Base-by-base conservation (phyloP, 306 rosid genomes). In the Lagenaria siceraria region DNA sequence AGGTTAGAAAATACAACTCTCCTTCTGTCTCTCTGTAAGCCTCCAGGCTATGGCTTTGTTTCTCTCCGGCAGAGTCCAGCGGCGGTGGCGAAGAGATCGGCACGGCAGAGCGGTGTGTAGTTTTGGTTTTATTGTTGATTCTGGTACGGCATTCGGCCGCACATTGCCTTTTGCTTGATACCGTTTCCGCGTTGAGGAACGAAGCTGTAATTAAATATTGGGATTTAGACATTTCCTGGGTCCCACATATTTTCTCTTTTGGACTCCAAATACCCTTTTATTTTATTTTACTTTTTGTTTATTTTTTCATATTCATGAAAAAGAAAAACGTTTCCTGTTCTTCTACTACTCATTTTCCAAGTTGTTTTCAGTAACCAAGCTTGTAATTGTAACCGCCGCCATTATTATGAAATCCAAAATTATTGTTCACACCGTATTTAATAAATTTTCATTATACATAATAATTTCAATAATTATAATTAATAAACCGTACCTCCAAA, bases 81-180 rank as follows among this genome's bases (percentile, higher is more conserved):
- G 70, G 25, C 7, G 33, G 35, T 21, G n/a, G 18, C 8, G 40
- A 25, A 71, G 58, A 49, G 76, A 71, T 71, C 76, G 42, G 76
- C 22, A 4, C 9, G 58, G 76, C 14, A 46, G 40, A 46, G 58
- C 56, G 58, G 76, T 24, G 40, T 25, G 36, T 71, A 2, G 58
- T 25, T 48, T 71, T 46, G 58, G 76, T 71, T 43, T 24, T 22
- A 48, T 71, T 13, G 54, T 71, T 71, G 58, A 71, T 73, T 49
- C 77, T 27, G 25, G 77, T 73, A 73, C 77, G 46, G 77, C 61
- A 49, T 18, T 73, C 9, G 25, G 61, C 77, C 61, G 61, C 61
- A 48, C 42, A 51, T 8, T 29, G 77, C 43, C 61, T 73, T 51
- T 49, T 51, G 36, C 43, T 51, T 19, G 60, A 17, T 73, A 29